Percentiles rank a stretch among this genome's conserved stretches.
Conservation (phyloP, 75 land plant species). For the Pinus taeda region DNA sequence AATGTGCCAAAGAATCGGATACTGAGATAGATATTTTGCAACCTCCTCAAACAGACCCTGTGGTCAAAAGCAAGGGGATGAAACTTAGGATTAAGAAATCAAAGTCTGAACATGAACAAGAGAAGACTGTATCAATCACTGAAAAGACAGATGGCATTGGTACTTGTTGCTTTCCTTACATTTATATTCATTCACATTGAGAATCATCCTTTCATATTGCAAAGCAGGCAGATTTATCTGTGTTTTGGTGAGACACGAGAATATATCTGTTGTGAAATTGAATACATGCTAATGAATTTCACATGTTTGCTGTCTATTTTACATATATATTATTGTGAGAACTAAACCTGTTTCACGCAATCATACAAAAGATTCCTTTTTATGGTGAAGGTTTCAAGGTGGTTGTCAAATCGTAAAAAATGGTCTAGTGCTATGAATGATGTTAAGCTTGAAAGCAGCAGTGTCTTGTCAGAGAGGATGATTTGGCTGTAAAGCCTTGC, state of each 20-base stretch:
- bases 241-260: neutral
- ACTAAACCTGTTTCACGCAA: neutral
- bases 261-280: neutral
- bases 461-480: neutral
- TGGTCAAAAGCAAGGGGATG: neutral
- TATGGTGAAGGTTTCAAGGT: neutral
- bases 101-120: neutral
- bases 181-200: conserved; percentile 3
- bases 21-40: neutral
- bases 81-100: conserved; percentile 4
- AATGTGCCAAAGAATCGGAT: conserved; percentile 4
- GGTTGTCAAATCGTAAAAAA: neutral
- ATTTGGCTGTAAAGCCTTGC: neutral
- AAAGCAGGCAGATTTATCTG: neutral
- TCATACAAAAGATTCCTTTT: neutral
- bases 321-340: neutral
- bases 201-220: neutral
- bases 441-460: neutral
- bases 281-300: neutral
- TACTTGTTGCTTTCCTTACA: neutral
- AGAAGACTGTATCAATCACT: neutral
- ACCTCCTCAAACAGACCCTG: neutral
- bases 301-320: neutral
- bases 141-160: conserved; percentile 10
- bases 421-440: conserved; percentile 3